Evolutionary conservation across 177 flowering plant genomes (phyloP).

Genomic region (Telopea speciosissima): DNA sequence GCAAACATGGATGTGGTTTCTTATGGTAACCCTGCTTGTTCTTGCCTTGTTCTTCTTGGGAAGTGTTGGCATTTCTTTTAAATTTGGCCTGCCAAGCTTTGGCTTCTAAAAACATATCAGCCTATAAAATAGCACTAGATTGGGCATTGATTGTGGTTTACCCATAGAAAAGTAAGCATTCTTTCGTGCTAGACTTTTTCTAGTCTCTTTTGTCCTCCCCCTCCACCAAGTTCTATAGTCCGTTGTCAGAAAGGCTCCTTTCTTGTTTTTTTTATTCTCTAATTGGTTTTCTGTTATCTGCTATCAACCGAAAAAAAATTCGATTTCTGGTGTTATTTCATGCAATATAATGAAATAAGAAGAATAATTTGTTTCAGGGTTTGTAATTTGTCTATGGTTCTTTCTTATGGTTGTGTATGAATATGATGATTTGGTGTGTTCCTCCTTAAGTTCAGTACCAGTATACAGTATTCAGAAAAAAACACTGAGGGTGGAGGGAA

Average conservation of each 20-base stretch:
- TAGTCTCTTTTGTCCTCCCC: not conserved
- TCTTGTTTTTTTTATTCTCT: no score
- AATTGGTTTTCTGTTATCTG: constrained; percentile 12
- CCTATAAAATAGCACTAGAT: not conserved
- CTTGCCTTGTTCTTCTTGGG: constrained; percentile 48
- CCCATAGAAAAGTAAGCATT: constrained; percentile 18
- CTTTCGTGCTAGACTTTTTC: constrained; percentile 21
- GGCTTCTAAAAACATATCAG: constrained; percentile 19
- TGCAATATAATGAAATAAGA: constrained; percentile 8
- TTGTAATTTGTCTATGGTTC: not conserved
- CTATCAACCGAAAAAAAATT: constrained; percentile 4
- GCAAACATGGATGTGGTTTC: constrained; percentile 68
- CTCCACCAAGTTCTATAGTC: not conserved
- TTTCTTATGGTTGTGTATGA: no score
- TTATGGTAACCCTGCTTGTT: constrained; percentile 23
- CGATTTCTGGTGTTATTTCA: constrained; percentile 8
- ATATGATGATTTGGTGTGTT: no score
- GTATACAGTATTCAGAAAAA: no score
- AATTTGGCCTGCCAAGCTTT: constrained; percentile 17
- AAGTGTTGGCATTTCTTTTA: constrained; percentile 23
- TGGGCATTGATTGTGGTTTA: constrained; percentile 14
- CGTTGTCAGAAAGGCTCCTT: not conserved
- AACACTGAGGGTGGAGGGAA: no score
- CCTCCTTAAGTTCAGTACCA: no score
- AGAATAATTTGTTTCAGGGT: not conserved